These are phyloP conservation scores for Cercospora janseana DNA, from an alignment of 2,329 filamentous ascomycete species.

Conservation along the genomic window DNA sequence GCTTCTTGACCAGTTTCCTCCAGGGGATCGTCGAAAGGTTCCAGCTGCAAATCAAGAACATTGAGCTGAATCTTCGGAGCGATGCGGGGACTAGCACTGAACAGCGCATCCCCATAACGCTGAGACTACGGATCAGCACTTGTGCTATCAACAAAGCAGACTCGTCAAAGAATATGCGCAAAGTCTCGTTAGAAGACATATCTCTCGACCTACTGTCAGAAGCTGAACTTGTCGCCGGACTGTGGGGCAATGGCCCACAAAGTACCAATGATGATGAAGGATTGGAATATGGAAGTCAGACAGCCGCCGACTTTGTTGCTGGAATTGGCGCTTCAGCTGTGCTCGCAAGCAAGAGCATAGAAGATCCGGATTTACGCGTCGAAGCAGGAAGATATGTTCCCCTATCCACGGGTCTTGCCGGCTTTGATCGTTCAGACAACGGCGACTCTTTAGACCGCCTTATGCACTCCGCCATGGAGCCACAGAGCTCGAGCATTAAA, in stretches of 20 bases:
- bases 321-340: too few species aligned
- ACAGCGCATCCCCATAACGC: slow-evolving; percentile 50
- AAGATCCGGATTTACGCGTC: too few species aligned
- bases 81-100: slow-evolving; percentile 38
- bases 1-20: slow-evolving; percentile 68
- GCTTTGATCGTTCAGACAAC: neutral
- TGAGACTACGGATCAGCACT: slow-evolving; percentile 64
- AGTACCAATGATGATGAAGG: too few species aligned
- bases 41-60: slow-evolving; percentile 63
- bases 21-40: slow-evolving; percentile 72
- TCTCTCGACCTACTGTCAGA: slow-evolving; percentile 33
- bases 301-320: too few species aligned
- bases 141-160: slow-evolving; percentile 39
- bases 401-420: neutral
- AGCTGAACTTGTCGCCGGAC: slow-evolving; percentile 23
- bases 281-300: too few species aligned
- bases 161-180: neutral
- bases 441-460: slow-evolving; percentile 1
- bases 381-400: neutral
- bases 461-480: slow-evolving; percentile 13
- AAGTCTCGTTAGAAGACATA: slow-evolving; percentile 29
- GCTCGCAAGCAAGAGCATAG: too few species aligned
- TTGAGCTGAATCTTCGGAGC: slow-evolving; percentile 66
- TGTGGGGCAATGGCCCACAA: slow-evolving; percentile 24
- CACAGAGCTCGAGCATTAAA: neutral